Evolutionary conservation across 23 red algal genomes (phyloP), one percentile per base, ranked within the genome.

Genomic region (Gracilariopsis chorda): DNA sequence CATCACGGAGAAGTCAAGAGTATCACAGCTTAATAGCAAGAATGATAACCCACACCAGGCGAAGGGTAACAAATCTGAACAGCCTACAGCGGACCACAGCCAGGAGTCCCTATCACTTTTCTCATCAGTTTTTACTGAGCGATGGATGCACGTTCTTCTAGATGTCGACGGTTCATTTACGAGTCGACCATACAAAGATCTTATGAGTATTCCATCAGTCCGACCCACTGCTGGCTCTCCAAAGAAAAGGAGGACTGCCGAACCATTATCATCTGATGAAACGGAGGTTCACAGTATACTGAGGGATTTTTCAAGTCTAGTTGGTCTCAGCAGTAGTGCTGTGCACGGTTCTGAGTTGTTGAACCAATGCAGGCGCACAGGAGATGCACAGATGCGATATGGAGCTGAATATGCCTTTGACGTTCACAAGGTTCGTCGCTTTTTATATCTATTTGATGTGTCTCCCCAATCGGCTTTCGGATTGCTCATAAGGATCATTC

Each of bases 91-190:
- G 40, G n/a, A n/a, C n/a, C 8, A 46, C 20, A 46, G 42, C 47
- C 5, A 23, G 0, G 85, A 89, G 27, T 58, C 85, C 24, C 47
- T 89, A n/a, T 43, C 85, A 3, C 24, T 59, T 30, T 89, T 89
- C 51, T 36, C 69, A 5, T 0, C 85, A 58, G 85, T 89, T 49
- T 89, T 89, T 39, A 78, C 85, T 13, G 85, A 89, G 70, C 85
- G 85, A 24, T 89, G 85, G 85, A 89, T 89, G 85, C 70, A 89
- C 65, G 72, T 89, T 3, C 64, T 89, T 16, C 29, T 89, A 21
- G 69, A 58, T n/a, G 51, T 89, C 28, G 39, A 73, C n/a, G 67
- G 67, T 0, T 73, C 67, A 7, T 73, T 73, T 42, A 73, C 67
- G 47, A 46, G 40, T 73, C 67, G 20, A 73, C 67, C 37, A 35